phyloP scores from a whole-genome alignment of 371 early-diverging fungal genomes.

The Nematocida displodere region DNA sequence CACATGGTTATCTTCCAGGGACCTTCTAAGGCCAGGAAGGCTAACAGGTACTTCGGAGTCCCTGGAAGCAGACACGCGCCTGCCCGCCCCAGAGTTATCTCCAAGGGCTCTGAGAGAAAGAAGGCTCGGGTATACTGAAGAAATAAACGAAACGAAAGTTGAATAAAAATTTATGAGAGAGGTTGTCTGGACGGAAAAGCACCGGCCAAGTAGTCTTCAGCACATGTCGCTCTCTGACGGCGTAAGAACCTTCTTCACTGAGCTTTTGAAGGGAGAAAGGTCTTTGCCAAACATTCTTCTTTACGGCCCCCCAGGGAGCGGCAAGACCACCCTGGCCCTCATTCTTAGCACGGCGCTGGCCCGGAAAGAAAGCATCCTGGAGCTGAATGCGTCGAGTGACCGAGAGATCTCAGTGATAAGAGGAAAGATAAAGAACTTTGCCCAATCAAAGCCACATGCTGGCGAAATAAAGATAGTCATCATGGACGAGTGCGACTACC shows the following conservation, averaged over 20 bases:
- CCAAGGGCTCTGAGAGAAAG: constrained; percentile 56
- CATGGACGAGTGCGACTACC: constrained; percentile 65
- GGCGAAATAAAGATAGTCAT: constrained; percentile 60
- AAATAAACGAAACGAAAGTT: constrained; percentile 1
- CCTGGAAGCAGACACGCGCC: constrained; percentile 62
- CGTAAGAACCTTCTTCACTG: constrained; percentile 53
- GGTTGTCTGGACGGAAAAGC: constrained; percentile 65
- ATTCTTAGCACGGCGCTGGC: constrained; percentile 68
- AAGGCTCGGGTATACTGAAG: constrained; percentile 55
- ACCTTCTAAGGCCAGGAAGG: constrained; percentile 57
- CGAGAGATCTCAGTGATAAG: constrained; percentile 66
- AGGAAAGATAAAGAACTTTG: constrained; percentile 70
- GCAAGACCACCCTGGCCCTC: constrained; percentile 92
- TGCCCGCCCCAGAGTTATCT: constrained; percentile 62
- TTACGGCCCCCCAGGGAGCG: constrained; percentile 96
- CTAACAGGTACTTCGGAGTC: constrained; percentile 64
- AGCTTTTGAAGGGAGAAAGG: constrained; percentile 6
- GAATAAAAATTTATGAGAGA: constrained; percentile 31
- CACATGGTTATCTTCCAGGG: constrained; percentile 59
- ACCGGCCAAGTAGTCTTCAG: constrained; percentile 60
- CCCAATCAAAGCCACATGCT: constrained; percentile 66
- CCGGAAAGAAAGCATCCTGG: constrained; percentile 20
- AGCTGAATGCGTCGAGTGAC: constrained; percentile 65
- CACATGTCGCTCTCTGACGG: constrained; percentile 50
- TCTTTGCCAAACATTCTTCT: constrained; percentile 85